Evolutionary conservation across 805 yeast genomes (phyloP).

Genomic region (Myxozyma udenii): DNA sequence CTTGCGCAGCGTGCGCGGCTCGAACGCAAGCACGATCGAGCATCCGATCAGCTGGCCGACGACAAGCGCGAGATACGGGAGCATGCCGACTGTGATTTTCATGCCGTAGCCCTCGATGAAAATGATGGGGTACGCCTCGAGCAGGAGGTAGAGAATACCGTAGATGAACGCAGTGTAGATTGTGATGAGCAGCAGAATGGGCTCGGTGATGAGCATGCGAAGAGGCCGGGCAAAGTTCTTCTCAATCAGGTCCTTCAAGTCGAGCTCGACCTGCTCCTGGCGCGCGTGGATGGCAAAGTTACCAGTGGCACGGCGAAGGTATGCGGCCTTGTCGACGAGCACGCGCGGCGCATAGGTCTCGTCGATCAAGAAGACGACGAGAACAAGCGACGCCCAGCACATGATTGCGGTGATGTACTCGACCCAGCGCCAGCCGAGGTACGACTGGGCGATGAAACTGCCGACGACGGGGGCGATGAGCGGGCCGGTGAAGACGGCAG

Average conservation of each 20-base stretch:
- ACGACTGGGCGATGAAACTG: constrained; percentile 58
- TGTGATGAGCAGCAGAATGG: constrained; percentile 62
- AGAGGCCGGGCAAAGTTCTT: constrained; percentile 69
- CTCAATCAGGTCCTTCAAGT: constrained; percentile 56
- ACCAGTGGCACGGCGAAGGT: constrained; percentile 62
- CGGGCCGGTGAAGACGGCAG: constrained; percentile 77
- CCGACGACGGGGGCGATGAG: constrained; percentile 78
- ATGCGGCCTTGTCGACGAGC: constrained; percentile 58
- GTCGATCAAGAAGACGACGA: constrained; percentile 47
- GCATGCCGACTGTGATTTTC: constrained; percentile 58
- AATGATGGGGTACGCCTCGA: constrained; percentile 74
- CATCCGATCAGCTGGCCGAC: constrained; percentile 67
- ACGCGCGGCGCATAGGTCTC: constrained; percentile 76
- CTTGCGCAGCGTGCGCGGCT: constrained; percentile 49
- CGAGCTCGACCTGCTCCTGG: constrained; percentile 60
- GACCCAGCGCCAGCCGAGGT: constrained; percentile 83
- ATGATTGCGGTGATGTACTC: constrained; percentile 67
- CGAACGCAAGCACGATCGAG: constrained; percentile 50
- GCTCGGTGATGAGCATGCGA: constrained; percentile 63
- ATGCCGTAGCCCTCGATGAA: constrained; percentile 61
- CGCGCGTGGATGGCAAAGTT: constrained; percentile 83
- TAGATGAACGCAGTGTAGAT: constrained; percentile 75
- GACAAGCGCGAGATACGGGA: constrained; percentile 76
- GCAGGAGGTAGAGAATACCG: constrained; percentile 69
- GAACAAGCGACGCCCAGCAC: constrained; percentile 45